phyloP scores from a whole-genome alignment of 495 filamentous ascomycete species.

The Penicillium psychrofluorescens region DNA sequence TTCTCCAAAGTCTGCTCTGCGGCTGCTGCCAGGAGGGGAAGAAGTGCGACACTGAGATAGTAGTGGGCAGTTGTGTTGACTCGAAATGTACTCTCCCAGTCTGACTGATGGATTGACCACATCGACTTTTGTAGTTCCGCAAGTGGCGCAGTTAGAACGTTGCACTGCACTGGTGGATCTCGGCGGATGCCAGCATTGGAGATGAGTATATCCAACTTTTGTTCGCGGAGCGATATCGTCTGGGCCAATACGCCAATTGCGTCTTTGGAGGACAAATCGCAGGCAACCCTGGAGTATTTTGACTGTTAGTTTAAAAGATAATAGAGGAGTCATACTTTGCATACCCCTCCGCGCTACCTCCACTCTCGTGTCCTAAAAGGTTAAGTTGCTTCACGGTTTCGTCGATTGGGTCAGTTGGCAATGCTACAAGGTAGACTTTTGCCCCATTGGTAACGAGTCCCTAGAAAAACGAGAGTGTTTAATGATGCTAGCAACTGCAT shows the following conservation, averaged over 20 bases:
- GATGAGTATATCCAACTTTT: slow-evolving; percentile 32
- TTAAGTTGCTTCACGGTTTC: slow-evolving; percentile 26
- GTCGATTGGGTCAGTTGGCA: slow-evolving; percentile 27
- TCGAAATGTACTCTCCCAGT: slow-evolving; percentile 33
- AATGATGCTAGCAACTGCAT: too few relatives aligned
- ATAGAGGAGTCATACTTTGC: neutral
- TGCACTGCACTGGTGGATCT: slow-evolving; percentile 30
- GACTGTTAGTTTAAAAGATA: too few relatives aligned
- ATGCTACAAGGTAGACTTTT: slow-evolving; percentile 31
- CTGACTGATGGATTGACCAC: slow-evolving; percentile 29
- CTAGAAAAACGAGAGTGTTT: slow-evolving; percentile 4
- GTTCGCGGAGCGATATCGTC: slow-evolving; percentile 16
- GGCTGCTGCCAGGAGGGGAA: slow-evolving; percentile 30
- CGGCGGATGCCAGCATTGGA: slow-evolving; percentile 40
- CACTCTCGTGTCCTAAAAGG: slow-evolving; percentile 15
- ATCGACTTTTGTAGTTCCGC: slow-evolving; percentile 32
- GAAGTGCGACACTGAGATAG: slow-evolving; percentile 32
- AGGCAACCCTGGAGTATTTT: slow-evolving; percentile 18
- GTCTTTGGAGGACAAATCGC: slow-evolving; percentile 31
- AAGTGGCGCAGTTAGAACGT: slow-evolving; percentile 28
- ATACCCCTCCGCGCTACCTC: slow-evolving; percentile 30
- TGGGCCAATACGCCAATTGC: slow-evolving; percentile 18
- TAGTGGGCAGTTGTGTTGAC: slow-evolving; percentile 40
- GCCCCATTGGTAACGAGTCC: slow-evolving; percentile 35
- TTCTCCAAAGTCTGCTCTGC: slow-evolving; percentile 2